These are phyloP conservation scores for Penicillium aurantiogriseum DNA, from an alignment of 2,329 filamentous ascomycete species.

Conservation along the genomic window DNA sequence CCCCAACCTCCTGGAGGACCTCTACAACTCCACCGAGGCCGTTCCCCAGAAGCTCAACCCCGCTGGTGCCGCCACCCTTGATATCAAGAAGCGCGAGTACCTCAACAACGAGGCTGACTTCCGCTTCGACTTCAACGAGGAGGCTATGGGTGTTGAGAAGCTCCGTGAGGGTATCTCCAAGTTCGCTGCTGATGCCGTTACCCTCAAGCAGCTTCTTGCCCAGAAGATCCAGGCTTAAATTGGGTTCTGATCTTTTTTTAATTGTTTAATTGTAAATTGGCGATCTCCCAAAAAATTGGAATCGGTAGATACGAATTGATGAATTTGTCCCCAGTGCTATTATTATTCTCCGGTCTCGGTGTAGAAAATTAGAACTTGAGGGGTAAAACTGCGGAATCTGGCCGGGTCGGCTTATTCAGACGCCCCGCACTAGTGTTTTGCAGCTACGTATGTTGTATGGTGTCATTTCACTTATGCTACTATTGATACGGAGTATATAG, in stretches of 20 bases:
- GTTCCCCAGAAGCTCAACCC: constrained; percentile 94
- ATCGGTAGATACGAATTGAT: constrained; percentile 32
- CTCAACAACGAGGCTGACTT: constrained; percentile 84
- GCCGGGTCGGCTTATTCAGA: constrained; percentile 25
- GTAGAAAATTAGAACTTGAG: constrained; percentile 3
- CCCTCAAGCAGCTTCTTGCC: constrained; percentile 88
- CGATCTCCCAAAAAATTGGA: constrained; percentile 25
- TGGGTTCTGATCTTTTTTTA: constrained; percentile 2
- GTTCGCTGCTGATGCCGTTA: constrained; percentile 93
- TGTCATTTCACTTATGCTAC: neutral
- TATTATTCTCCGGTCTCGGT: constrained; percentile 1
- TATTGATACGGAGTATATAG: too few relatives aligned
- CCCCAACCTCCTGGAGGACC: constrained; percentile 91
- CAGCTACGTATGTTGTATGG: neutral
- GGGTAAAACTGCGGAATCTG: constrained; percentile 14
- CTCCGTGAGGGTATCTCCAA: constrained; percentile 98
- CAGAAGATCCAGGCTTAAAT: constrained; percentile 67
- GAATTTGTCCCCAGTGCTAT: constrained; percentile 15
- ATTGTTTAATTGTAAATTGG: constrained; percentile 26
- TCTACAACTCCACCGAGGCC: constrained; percentile 75
- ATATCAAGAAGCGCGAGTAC: constrained; percentile 87
- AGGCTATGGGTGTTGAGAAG: constrained; percentile 99
- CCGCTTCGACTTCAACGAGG: constrained; percentile 99
- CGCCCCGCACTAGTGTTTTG: constrained; percentile 18
- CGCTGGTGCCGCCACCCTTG: constrained; percentile 60